Conservation (phyloP, 306 rosid genomes). For the Sechiopsis laciniata region DNA sequence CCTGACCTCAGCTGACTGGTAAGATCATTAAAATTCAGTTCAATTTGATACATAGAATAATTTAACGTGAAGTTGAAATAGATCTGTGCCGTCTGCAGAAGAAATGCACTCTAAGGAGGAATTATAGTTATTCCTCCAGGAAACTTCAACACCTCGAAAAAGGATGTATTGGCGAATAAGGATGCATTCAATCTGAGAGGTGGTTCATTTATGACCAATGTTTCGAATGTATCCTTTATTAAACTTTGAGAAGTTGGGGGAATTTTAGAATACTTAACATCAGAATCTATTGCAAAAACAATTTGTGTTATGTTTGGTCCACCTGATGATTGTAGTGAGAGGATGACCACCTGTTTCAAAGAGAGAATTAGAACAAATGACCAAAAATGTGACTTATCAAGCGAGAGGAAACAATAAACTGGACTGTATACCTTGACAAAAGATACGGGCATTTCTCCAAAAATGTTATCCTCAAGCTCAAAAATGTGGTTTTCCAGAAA, state of each 20-base stretch:
- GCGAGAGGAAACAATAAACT: slow-evolving; percentile 12
- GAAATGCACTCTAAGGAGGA: slow-evolving; percentile 66
- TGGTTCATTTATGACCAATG: slow-evolving; percentile 37
- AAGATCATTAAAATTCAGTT: slow-evolving; percentile 47
- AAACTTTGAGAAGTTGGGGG: slow-evolving; percentile 49
- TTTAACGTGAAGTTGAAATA: slow-evolving; percentile 64
- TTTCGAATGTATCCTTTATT: slow-evolving; percentile 41
- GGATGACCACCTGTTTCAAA: slow-evolving; percentile 51
- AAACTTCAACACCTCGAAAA: slow-evolving; percentile 72
- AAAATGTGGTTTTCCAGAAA: slow-evolving; percentile 48
- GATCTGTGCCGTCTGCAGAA: slow-evolving; percentile 54
- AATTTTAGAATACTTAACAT: slow-evolving; percentile 37
- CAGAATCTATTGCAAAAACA: slow-evolving; percentile 54
- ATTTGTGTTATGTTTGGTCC: slow-evolving; percentile 51
- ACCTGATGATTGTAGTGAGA: slow-evolving; percentile 44
- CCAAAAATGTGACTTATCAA: slow-evolving; percentile 18
- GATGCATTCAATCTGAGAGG: slow-evolving; percentile 48
- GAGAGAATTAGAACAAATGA: slow-evolving; percentile 7
- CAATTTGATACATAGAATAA: slow-evolving; percentile 62
- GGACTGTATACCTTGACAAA: slow-evolving; percentile 43
- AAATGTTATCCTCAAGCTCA: slow-evolving; percentile 57
- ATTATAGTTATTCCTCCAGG: slow-evolving; percentile 75
- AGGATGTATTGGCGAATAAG: slow-evolving; percentile 50
- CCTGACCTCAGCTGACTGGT: slow-evolving; percentile 67
- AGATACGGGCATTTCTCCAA: slow-evolving; percentile 47